These are phyloP conservation scores for Paraphaeosphaeria sporulosa DNA, from an alignment of 2,329 filamentous ascomycete genomes.

Conservation along the genomic window DNA sequence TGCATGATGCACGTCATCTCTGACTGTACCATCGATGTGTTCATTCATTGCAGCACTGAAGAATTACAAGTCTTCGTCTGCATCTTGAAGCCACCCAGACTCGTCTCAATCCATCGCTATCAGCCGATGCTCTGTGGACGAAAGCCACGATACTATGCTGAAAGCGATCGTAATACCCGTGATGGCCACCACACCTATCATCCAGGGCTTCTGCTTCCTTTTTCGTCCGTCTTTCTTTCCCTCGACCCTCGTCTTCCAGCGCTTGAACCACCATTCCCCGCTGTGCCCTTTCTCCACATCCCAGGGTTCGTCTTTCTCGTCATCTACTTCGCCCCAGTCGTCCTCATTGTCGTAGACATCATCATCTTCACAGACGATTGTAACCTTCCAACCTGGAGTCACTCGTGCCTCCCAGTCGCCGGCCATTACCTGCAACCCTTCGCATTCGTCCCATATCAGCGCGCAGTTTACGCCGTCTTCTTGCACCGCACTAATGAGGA, in stretches of 20 bases:
- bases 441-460: conserved; percentile 61
- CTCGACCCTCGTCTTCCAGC: conserved; percentile 19
- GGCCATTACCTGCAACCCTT: conserved; percentile 93
- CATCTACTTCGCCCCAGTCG: conserved; percentile 3
- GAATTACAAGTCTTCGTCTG: not conserved
- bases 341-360: not conserved
- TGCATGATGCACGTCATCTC: not conserved
- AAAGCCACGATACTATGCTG: conserved; percentile 7
- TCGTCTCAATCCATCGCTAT: not conserved
- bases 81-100: not conserved
- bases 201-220: conserved; percentile 1
- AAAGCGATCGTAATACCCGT: conserved; percentile 1
- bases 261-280: conserved; percentile 16
- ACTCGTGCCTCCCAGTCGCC: conserved; percentile 52
- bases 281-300: not conserved
- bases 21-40: not conserved
- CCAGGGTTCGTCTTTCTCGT: not conserved
- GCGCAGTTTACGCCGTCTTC: conserved; percentile 72
- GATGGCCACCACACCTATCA: conserved; percentile 10
- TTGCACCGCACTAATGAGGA: conserved; percentile 88
- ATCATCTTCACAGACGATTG: conserved; percentile 14
- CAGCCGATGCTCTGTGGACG: not conserved
- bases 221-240: not conserved
- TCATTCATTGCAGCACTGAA: not conserved
- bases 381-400: conserved; percentile 21